Percentiles rank a stretch among this genome's conserved stretches.
phyloP scores from a whole-genome alignment of 2,329 filamentous ascomycete genomes.

The Aspergillus clavatus region DNA sequence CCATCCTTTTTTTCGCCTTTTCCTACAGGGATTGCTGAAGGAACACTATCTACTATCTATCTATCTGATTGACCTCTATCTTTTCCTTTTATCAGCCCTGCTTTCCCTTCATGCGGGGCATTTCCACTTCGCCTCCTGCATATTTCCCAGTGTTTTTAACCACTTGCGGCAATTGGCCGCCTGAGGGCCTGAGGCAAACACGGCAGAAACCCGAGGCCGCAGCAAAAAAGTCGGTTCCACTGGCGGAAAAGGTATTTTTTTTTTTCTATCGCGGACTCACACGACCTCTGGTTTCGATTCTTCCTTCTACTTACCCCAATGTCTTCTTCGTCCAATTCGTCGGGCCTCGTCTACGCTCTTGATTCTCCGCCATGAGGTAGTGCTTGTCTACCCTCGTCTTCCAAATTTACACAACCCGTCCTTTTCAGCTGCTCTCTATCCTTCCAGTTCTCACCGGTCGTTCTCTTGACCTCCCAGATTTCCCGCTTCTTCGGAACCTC shows the following conservation, averaged over 20 bases:
- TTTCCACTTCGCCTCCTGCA: conserved; percentile 10
- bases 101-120: conserved; percentile 21
- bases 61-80: neutral
- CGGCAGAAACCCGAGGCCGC: conserved; percentile 22
- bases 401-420: conserved; percentile 10
- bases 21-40: conserved; percentile 10
- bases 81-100: neutral
- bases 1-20: too few species aligned
- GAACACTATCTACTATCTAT: conserved; percentile 11
- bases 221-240: conserved; percentile 30
- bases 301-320: conserved; percentile 18
- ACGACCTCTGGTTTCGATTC: conserved; percentile 22
- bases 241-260: conserved; percentile 31
- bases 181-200: conserved; percentile 24
- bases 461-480: conserved; percentile 25
- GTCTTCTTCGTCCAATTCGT: conserved; percentile 19
- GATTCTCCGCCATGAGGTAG: conserved; percentile 34
- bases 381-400: conserved; percentile 18
- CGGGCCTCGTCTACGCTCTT: conserved; percentile 14
- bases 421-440: conserved; percentile 9
- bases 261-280: conserved; percentile 33
- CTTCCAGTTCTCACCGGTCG: conserved; percentile 19
- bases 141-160: too few species aligned
- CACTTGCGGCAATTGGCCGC: conserved; percentile 19
- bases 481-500: conserved; percentile 25